Percentiles rank a stretch among this genome's conserved stretches.
These are phyloP conservation scores for Rauvolfia tetraphylla DNA, from an alignment of 257 asterid genomes.

Conservation along the genomic window DNA sequence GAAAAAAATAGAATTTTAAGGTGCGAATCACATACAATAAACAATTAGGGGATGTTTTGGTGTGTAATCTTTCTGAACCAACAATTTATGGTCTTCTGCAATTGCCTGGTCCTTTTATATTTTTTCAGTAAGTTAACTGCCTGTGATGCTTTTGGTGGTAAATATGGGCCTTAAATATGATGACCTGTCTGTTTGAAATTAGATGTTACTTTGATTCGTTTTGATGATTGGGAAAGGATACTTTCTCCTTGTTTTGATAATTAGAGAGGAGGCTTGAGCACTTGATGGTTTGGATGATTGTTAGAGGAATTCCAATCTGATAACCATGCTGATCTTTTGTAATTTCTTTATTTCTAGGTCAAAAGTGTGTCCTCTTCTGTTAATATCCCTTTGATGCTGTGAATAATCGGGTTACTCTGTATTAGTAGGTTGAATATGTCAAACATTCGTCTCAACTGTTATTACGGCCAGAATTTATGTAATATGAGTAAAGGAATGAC, in stretches of 20 bases:
- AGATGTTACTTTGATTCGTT: too few relatives aligned
- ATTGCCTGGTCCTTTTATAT: too few relatives aligned
- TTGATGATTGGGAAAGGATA: background rate
- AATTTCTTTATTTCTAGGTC: too few relatives aligned
- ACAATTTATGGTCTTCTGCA: background rate
- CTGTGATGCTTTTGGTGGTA: background rate
- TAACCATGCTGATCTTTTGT: too few relatives aligned
- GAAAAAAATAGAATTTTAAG: background rate
- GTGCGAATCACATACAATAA: background rate
- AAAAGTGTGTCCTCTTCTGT: too few relatives aligned
- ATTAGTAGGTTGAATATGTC: too few relatives aligned
- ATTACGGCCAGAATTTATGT: too few relatives aligned
- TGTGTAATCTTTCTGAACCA: background rate
- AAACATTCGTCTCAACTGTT: too few relatives aligned
- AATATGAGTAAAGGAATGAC: too few relatives aligned
- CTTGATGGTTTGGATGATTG: background rate
- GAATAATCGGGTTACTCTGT: too few relatives aligned
- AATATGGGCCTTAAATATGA: background rate
- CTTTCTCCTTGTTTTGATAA: background rate
- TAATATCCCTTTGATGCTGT: too few relatives aligned
- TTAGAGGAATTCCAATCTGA: background rate
- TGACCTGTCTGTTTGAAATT: background rate
- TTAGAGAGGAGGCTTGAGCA: background rate
- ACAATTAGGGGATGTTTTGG: background rate
- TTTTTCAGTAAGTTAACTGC: too few relatives aligned